Percentiles rank a stretch among this genome's conserved stretches.
Conservation (phyloP, 805 yeast genomes). For the Nakazawaea ernobii region DNA sequence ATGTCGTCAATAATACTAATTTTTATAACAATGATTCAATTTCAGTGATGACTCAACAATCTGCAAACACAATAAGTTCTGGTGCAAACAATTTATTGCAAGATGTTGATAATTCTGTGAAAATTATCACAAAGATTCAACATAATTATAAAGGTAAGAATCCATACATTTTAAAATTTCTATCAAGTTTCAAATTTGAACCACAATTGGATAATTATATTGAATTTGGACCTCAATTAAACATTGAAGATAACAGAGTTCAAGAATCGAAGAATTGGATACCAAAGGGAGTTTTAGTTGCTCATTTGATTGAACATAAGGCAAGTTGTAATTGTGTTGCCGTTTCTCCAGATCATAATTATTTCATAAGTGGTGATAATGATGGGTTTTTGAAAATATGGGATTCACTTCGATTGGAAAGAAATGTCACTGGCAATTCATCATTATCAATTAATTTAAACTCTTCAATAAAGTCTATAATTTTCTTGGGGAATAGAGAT, state of each 20-base stretch:
- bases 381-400: constrained; percentile 70
- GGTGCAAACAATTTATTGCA: constrained; percentile 18
- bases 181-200: constrained; percentile 46
- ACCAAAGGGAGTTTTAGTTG: constrained; percentile 51
- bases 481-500: constrained; percentile 47
- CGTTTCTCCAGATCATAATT: constrained; percentile 55
- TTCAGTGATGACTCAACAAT: neutral
- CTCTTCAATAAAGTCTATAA: constrained; percentile 42
- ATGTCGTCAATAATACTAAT: constrained; percentile 12
- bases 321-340: constrained; percentile 51
- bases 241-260: neutral
- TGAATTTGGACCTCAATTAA: constrained; percentile 55
- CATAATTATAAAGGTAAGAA: constrained; percentile 68
- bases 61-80: constrained; percentile 19
- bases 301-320: constrained; percentile 60
- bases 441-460: constrained; percentile 41
- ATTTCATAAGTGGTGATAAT: constrained; percentile 74
- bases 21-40: constrained; percentile 2
- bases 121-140: constrained; percentile 14
- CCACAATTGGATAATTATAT: constrained; percentile 54
- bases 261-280: constrained; percentile 17
- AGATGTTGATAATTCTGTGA: neutral
- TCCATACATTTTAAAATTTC: constrained; percentile 52
- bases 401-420: constrained; percentile 65
- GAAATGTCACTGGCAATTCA: constrained; percentile 50